Evolutionary conservation across 1,139 yeast genomes (phyloP).

Genomic region (Yamadazyma dendronema): DNA sequence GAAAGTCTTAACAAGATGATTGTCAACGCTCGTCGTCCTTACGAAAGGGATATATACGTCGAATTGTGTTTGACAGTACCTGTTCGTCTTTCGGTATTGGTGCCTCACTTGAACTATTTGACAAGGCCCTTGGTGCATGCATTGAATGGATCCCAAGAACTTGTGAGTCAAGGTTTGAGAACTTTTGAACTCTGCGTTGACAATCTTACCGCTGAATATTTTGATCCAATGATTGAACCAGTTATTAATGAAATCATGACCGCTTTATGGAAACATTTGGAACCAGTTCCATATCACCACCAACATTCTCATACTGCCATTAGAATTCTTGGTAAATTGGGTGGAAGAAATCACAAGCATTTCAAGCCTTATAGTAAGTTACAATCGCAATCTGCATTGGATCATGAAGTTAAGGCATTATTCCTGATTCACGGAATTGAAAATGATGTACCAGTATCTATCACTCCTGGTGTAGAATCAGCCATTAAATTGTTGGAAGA

Average conservation of each 20-base stretch:
- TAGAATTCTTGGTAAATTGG: slow-evolving; percentile 88
- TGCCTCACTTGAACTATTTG: slow-evolving; percentile 84
- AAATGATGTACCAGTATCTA: slow-evolving; percentile 60
- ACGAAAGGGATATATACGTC: slow-evolving; percentile 90
- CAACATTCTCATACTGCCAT: slow-evolving; percentile 94
- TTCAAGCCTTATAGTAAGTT: slow-evolving; percentile 71
- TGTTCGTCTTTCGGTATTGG: slow-evolving; percentile 85
- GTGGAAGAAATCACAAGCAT: slow-evolving; percentile 91
- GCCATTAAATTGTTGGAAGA: slow-evolving; percentile 72
- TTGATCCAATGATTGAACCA: slow-evolving; percentile 96
- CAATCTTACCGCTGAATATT: slow-evolving; percentile 91
- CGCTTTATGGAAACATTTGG: slow-evolving; percentile 87
- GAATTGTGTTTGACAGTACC: slow-evolving; percentile 95
- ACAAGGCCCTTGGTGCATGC: slow-evolving; percentile 93
- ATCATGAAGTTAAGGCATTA: slow-evolving; percentile 67
- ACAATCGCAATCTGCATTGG: slow-evolving; percentile 53
- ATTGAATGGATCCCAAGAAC: slow-evolving; percentile 83
- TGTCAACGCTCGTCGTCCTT: slow-evolving; percentile 79
- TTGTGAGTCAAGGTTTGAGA: slow-evolving; percentile 89
- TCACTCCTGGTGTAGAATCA: slow-evolving; percentile 79
- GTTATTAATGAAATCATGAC: slow-evolving; percentile 91
- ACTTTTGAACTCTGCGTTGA: slow-evolving; percentile 97
- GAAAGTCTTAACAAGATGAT: slow-evolving; percentile 85
- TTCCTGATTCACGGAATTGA: slow-evolving; percentile 71
- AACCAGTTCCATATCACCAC: slow-evolving; percentile 90